A percentile compares a stretch with the other conserved stretches of the same genome.
Evolutionary conservation across 129 eudicot species (phyloP).

Genomic region (sunflower (Helianthus annuus)): DNA sequence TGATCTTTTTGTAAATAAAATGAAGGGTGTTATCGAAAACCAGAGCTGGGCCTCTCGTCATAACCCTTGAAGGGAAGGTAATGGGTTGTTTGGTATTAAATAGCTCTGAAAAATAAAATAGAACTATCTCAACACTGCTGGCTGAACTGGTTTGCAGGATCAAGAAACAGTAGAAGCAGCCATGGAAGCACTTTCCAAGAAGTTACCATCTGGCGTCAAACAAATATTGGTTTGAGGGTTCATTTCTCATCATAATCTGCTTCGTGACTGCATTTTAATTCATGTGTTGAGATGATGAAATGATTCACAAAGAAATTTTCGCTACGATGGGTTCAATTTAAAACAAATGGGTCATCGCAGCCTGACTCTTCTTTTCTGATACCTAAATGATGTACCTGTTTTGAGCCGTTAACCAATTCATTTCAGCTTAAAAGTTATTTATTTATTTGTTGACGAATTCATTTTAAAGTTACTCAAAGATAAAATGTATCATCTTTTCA

Average conservation of each 20-base stretch:
- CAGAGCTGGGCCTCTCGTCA: no score
- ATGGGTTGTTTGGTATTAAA: no score
- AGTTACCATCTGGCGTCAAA: slow-evolving; percentile 37
- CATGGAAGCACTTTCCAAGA: slow-evolving; percentile 53
- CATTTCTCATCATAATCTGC: slow-evolving; percentile 18
- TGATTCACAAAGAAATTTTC: slow-evolving; percentile 18
- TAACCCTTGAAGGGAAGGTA: no score
- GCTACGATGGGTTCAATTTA: neutral
- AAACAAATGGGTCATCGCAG: no score
- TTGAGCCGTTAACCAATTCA: no score
- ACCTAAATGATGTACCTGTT: no score
- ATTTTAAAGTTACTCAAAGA: no score
- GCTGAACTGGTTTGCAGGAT: slow-evolving; percentile 51
- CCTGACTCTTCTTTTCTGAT: no score
- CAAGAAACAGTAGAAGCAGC: slow-evolving; percentile 65
- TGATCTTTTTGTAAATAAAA: slow-evolving; percentile 7
- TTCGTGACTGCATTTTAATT: slow-evolving; percentile 12
- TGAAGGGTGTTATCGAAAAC: no score
- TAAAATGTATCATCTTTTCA: no score
- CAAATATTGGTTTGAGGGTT: slow-evolving; percentile 23
- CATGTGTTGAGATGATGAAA: slow-evolving; percentile 15
- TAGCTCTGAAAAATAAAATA: neutral
- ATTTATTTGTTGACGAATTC: no score
- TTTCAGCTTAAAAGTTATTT: no score
- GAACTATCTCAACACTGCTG: slow-evolving; percentile 8